Conservation (phyloP, 371 early-diverging fungal species). For the Coemansia sp. region DNA sequence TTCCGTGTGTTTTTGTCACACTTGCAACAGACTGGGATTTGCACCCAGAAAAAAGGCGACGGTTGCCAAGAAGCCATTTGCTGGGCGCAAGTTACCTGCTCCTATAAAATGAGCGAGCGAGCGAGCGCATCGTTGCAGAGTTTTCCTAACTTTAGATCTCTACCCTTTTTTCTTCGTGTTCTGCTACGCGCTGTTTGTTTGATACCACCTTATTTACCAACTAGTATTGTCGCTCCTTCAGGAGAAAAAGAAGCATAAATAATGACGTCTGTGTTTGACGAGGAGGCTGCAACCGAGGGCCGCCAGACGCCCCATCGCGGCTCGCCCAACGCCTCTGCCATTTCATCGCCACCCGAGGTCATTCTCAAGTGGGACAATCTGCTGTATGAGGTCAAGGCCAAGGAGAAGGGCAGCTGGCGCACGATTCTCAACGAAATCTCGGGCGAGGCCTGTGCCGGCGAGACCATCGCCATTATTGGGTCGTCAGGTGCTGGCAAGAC, state of each 20-base stretch:
- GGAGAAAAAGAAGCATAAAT: background rate
- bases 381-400: slow-evolving; percentile 43
- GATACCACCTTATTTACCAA: background rate
- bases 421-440: slow-evolving; percentile 52
- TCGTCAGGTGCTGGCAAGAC: slow-evolving; percentile 75
- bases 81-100: background rate
- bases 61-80: background rate
- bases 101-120: background rate
- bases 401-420: slow-evolving; percentile 29
- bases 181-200: no score
- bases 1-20: background rate
- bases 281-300: slow-evolving; percentile 42
- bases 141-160: no score
- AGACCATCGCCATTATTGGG: slow-evolving; percentile 71
- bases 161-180: no score
- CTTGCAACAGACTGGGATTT: background rate
- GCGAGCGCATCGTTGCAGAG: background rate
- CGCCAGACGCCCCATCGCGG: slow-evolving; percentile 12
- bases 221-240: background rate
- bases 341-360: slow-evolving; percentile 18
- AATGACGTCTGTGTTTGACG: slow-evolving; percentile 39
- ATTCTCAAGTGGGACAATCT: slow-evolving; percentile 44
- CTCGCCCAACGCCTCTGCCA: background rate
- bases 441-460: slow-evolving; percentile 56
- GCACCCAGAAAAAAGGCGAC: background rate